Evolutionary conservation across 768 basidiomycete species (phyloP), one percentile per base, ranked within the genome.

Genomic region (Trametes coccinea): DNA sequence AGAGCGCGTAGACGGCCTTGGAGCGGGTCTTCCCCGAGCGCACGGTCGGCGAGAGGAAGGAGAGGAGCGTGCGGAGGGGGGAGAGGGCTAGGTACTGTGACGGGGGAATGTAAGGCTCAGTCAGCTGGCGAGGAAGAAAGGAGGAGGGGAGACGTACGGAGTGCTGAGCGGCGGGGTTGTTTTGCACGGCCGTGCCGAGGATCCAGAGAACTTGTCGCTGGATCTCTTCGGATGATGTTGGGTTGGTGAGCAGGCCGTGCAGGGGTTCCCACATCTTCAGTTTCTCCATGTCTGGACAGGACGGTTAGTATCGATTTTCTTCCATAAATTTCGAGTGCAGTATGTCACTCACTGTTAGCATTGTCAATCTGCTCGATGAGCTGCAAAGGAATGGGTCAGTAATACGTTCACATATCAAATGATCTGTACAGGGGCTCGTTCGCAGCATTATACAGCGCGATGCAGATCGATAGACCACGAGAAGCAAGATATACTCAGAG

Each of bases 291-390:
- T 95, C 93, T 93, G 16, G 52, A 46, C 47, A 37, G 9, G 55
- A 6, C 34, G 59, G 1, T 60, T 13, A 61, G 56, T 7, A 17
- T 2, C 30, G 27, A 34, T 34, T 34, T 4, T 16, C 10, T 2
- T 30, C 13, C 22, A 0, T 56, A 22, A 4, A 33, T 9, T 6
- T 17, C 40, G 40, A 4, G 41, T 11, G 16, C 13, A 37, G 4
- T 22, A 30, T 1, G 7, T 6, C 11, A 61, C 78, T 56, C 54
- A 88, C 93, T 84, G 70, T 93, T 95, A 0, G 94, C 93, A 72
- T 96, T 96, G 68, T 96, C 94, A 55, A 96, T 92, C 43, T 84
- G 84, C 72, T 96, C 92, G 57, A 95, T 80, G 31, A 95, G 78
- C 93, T 95, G 66, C n/a, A 27, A 30, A 31, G 30, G 2, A 2